Base-by-base conservation (phyloP, 2,329 filamentous ascomycete species). In the Colletotrichum eleusines region DNA sequence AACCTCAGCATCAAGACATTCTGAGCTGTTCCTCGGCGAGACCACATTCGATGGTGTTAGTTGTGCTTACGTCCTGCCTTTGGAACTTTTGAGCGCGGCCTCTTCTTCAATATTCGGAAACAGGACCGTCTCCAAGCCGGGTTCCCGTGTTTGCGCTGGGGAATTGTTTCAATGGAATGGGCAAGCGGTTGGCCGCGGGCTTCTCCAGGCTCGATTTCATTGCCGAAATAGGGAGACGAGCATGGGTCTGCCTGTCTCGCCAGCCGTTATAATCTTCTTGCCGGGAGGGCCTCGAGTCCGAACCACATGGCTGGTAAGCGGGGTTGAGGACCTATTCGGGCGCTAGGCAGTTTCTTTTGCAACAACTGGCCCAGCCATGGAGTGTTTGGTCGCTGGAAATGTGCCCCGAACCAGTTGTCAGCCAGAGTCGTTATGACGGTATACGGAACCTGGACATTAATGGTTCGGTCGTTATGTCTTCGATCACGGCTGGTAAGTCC, bases 301-400 rank as follows among this genome's bases (percentile, higher is more conserved):
- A 50, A 60, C 69, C 69, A 60, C 54, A 69, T 60, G 59, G 69
- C 48, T 55, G 69, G 69, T 46, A 69, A 69, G 60, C 69, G 66
- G 64, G 69, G 66, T 69, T 62, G 51, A 48, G 55, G 58, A 20
- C 33, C 66, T 58, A 18, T 71, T 63, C 48, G 65, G 59, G 59
- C 60, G 54, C 66, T 65, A 65, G 59, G 53, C 40, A 60, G 33
- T 63, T 68, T 63, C 69, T 69, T 69, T 55, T 69, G 42, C 65
- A 33, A 40, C 58, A 44, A 63, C 51, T 63, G 58, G 61, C 54
- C 64, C 53, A 64, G 33, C 59, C 26, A 28, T 62, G 63, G 68
- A 63, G 63, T 58, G 42, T 58, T 31, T 71, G 57, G 63, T 53
- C 44, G 42, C 63, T 57, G 57, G 48, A 51, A 38, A 51, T 50